These are phyloP conservation scores for Mycena indigotica DNA, from an alignment of 768 basidiomycete genomes.

Conservation along the genomic window DNA sequence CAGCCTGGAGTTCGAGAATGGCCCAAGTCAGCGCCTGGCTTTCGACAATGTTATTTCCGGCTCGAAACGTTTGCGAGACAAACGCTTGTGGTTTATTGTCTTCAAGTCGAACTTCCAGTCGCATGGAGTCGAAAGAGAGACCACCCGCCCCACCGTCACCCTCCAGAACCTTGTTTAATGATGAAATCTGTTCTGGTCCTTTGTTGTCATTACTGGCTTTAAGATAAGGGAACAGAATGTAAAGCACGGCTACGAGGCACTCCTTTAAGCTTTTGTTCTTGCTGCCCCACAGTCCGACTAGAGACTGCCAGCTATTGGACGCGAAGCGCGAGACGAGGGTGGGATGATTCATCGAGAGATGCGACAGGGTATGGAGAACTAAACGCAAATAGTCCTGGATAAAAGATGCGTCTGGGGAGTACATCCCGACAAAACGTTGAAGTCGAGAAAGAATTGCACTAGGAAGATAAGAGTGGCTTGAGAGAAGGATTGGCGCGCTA, in stretches of 20 bases:
- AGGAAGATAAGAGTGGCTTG: conserved; percentile 43
- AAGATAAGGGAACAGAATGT: conserved; percentile 72
- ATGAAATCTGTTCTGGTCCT: conserved; percentile 48
- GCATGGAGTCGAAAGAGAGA: conserved; percentile 65
- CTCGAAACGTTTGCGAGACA: conserved; percentile 63
- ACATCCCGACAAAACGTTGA: conserved; percentile 62
- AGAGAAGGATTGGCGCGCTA: conserved; percentile 57
- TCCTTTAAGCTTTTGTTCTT: conserved; percentile 81
- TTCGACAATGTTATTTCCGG: conserved; percentile 71
- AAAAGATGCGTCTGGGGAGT: conserved; percentile 75
- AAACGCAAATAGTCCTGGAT: conserved; percentile 74
- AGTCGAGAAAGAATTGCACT: conserved; percentile 61
- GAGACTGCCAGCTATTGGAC: conserved; percentile 56
- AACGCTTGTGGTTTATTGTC: conserved; percentile 46
- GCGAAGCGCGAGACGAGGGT: conserved; percentile 63
- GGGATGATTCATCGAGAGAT: conserved; percentile 77
- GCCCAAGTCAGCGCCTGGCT: conserved; percentile 79
- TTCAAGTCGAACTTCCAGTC: conserved; percentile 48
- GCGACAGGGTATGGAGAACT: conserved; percentile 68
- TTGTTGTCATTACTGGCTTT: conserved; percentile 38
- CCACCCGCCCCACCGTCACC: conserved; percentile 66
- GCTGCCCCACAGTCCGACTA: conserved; percentile 77
- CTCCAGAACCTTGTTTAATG: conserved; percentile 57
- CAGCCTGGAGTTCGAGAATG: conserved; percentile 76
- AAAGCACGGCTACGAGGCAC: conserved; percentile 72